These are phyloP conservation scores for Aureobasidium vineae DNA, from an alignment of 2,329 filamentous ascomycete genomes.

Conservation along the genomic window DNA sequence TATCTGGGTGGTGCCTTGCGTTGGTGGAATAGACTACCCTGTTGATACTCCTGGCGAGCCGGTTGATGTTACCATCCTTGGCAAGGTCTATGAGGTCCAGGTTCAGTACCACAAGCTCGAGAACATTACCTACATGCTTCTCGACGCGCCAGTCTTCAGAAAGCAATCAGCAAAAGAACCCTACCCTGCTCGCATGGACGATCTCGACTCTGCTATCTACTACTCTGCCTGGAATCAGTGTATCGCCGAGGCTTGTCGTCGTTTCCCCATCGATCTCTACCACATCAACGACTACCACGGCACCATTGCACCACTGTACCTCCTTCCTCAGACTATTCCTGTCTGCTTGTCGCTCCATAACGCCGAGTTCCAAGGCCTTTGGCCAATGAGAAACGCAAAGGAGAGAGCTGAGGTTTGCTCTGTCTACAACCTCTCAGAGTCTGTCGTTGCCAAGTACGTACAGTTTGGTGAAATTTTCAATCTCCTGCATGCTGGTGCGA, in stretches of 20 bases:
- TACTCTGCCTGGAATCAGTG: conserved; percentile 71
- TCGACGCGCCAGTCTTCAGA: conserved; percentile 66
- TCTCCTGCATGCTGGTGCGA: conserved; percentile 64
- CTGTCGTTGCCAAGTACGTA: conserved; percentile 60
- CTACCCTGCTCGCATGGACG: conserved; percentile 67
- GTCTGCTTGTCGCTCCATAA: conserved; percentile 65
- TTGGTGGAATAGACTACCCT: conserved; percentile 64
- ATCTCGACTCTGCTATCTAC: conserved; percentile 65
- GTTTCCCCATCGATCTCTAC: conserved; percentile 64
- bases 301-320: conserved; percentile 61
- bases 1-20: conserved; percentile 55
- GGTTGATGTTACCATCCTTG: conserved; percentile 62
- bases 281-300: conserved; percentile 67
- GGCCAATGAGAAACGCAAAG: conserved; percentile 63
- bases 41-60: conserved; percentile 58
- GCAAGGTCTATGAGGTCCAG: conserved; percentile 59
- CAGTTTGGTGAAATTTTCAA: conserved; percentile 70
- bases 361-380: conserved; percentile 67
- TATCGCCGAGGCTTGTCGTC: conserved; percentile 61
- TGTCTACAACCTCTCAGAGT: conserved; percentile 61
- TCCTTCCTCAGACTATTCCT: conserved; percentile 62
- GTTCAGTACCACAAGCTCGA: conserved; percentile 63
- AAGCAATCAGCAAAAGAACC: conserved; percentile 62
- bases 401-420: conserved; percentile 63
- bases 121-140: conserved; percentile 67